These are phyloP conservation scores for Trichosporon inkin DNA, from an alignment of 1,284 basidiomycete genomes.

Conservation along the genomic window DNA sequence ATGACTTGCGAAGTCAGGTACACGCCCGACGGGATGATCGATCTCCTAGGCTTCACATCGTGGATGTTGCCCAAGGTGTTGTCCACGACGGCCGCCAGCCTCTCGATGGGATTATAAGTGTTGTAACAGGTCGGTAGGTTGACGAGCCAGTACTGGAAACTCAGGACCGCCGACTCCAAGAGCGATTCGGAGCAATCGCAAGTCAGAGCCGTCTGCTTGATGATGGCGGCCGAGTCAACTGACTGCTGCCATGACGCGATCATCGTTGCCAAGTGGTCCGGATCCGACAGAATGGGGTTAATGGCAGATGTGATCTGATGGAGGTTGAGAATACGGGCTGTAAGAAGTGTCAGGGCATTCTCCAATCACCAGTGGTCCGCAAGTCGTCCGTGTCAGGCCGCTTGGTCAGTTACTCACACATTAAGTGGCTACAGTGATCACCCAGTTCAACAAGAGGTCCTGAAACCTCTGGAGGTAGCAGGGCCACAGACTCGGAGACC, in stretches of 20 bases:
- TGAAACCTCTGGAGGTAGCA: conserved; percentile 25
- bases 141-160: conserved; percentile 29
- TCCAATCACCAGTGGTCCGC: too few species aligned
- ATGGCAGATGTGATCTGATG: conserved; percentile 37
- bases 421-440: conserved; percentile 31
- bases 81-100: conserved; percentile 14
- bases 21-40: conserved; percentile 29
- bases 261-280: conserved; percentile 31
- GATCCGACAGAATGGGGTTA: conserved; percentile 33
- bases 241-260: conserved; percentile 32
- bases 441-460: conserved; percentile 34
- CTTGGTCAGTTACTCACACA: conserved; percentile 21
- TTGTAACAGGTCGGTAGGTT: background rate
- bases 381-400: background rate
- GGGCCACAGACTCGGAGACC: conserved; percentile 26
- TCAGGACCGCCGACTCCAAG: conserved; percentile 25
- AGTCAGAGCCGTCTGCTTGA: conserved; percentile 35
- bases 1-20: conserved; percentile 43
- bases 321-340: conserved; percentile 38
- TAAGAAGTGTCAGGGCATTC: background rate
- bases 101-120: conserved; percentile 12
- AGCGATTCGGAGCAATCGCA: conserved; percentile 28
- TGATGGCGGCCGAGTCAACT: conserved; percentile 29
- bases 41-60: background rate
- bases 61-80: background rate